Conservation (phyloP, 805 yeast species). For the Metschnikowia amazonensis region DNA sequence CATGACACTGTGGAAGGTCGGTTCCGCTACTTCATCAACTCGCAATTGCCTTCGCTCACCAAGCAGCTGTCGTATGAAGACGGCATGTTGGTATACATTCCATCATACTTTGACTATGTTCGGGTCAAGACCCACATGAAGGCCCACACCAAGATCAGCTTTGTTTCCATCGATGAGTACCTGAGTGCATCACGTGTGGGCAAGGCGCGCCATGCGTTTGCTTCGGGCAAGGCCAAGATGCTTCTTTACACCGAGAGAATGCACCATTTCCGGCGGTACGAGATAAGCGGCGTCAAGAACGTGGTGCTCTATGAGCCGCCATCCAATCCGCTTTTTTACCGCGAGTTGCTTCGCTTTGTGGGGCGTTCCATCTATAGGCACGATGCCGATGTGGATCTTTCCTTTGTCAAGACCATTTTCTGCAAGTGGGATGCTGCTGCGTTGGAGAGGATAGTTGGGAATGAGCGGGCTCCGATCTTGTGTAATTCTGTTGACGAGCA, state of each 20-base stretch:
- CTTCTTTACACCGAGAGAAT: conserved; percentile 90
- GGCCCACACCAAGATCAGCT: conserved; percentile 57
- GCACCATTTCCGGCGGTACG: conserved; percentile 86
- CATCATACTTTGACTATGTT: conserved; percentile 82
- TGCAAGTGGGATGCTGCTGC: conserved; percentile 77
- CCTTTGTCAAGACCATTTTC: conserved; percentile 55
- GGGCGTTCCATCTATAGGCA: conserved; percentile 59
- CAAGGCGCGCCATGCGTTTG: conserved; percentile 66
- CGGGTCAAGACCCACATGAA: conserved; percentile 70
- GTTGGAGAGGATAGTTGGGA: conserved; percentile 82
- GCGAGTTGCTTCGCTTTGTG: conserved; percentile 67
- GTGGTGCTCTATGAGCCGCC: conserved; percentile 83
- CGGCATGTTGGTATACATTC: conserved; percentile 78
- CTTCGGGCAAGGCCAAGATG: conserved; percentile 56
- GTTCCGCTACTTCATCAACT: conserved; percentile 73
- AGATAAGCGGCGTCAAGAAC: conserved; percentile 78
- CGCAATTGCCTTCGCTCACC: conserved; percentile 67
- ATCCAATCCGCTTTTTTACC: conserved; percentile 76
- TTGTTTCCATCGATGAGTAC: conserved; percentile 80
- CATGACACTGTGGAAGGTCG: conserved; percentile 48
- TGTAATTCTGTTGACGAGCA: conserved; percentile 68
- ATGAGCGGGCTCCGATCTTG: conserved; percentile 62
- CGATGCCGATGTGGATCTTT: conserved; percentile 43
- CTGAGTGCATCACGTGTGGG: conserved; percentile 67
- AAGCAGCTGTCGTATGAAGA: conserved; percentile 57